These are phyloP conservation scores for Symbiodinium natans DNA, from an alignment of 73 alveolate species.

Conservation along the genomic window DNA sequence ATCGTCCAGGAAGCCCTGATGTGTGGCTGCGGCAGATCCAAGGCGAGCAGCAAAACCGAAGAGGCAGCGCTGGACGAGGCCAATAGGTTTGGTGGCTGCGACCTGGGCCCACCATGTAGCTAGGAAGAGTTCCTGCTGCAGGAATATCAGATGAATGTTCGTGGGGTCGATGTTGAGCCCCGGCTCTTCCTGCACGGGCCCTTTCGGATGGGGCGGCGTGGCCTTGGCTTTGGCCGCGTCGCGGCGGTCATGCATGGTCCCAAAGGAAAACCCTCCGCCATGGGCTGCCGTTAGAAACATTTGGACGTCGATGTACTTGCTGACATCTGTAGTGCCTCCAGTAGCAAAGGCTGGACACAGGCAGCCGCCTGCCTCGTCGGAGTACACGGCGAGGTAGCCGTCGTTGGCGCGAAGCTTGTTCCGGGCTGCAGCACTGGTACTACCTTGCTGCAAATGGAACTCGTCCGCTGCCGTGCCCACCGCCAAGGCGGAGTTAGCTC, in stretches of 20 bases:
- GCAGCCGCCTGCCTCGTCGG: slow-evolving; percentile 41
- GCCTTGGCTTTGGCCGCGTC: background rate
- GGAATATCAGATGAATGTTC: slow-evolving; percentile 13
- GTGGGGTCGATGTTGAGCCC: slow-evolving; percentile 22
- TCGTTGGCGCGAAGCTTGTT: slow-evolving; percentile 13
- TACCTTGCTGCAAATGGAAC: slow-evolving; percentile 28
- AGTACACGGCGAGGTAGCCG: slow-evolving; percentile 8
- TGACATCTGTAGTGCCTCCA: slow-evolving; percentile 18
- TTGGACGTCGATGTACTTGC: slow-evolving; percentile 13
- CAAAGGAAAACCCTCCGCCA: background rate
- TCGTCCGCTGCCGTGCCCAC: slow-evolving; percentile 1
- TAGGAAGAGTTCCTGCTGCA: slow-evolving; percentile 37
- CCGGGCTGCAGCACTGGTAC: slow-evolving; percentile 33
- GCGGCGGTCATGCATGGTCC: slow-evolving; percentile 21
- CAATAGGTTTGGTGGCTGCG: slow-evolving; percentile 36
- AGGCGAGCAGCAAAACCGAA: slow-evolving; percentile 10
- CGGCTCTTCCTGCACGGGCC: slow-evolving; percentile 19
- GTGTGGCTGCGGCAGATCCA: background rate
- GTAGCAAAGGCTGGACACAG: slow-evolving; percentile 37
- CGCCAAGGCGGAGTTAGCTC: background rate
- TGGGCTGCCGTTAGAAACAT: slow-evolving; percentile 31
- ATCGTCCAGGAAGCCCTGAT: background rate
- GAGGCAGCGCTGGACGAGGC: slow-evolving; percentile 29
- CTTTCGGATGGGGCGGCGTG: background rate
- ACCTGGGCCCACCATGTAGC: slow-evolving; percentile 35